Base-by-base conservation (phyloP, 2,329 filamentous ascomycete genomes). In the Fonsecaea pedrosoi region DNA sequence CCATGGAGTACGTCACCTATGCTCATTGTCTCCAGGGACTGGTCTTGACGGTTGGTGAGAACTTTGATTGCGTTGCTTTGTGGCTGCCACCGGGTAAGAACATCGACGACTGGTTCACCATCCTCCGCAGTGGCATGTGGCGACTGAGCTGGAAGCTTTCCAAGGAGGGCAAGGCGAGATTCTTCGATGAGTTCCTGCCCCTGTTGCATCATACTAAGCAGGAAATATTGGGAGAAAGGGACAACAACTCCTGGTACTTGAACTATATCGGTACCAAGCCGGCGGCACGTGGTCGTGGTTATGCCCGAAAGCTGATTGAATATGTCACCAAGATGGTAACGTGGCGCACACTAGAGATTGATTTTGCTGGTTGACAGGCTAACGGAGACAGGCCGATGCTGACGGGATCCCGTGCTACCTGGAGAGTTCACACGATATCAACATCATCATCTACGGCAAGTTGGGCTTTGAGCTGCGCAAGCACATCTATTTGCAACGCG, bases 231-330 rank as follows among this genome's bases (percentile, higher is more conserved):
- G 89, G 89, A 25, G 82, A 85, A 45, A 84, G 87, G 59, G 89
- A 92, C 75, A 77, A 82, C 72, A 83, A 90, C 68, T 88, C 86
- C 75, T 95, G 91, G 84, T 95, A 95, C 77, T 87, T 96, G 62
- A 90, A 93, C 56, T 95, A 94, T 78, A 83, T 96, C 68, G 92
- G 92, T 69, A 93, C 90, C 59, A 90, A 89, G 77, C 87, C 90
- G 38, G 83, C 82, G 68, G 87, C 89, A 4, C 86, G 90, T 68
- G 87, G 91, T 56, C 89, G 89, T 72, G 92, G 92, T 10, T 92
- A 92, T 77, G 90, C 88, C 15, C 84, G 84, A 71, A 89, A 87
- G 79, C 83, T 94, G 69, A 87, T 95, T 70, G 84, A 88, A 76
- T 83, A 91, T 75, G 89, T 92, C 79, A 88, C 89, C 60, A 80